Conservation (phyloP, 148 eudicot species). For the Silene uniflora region DNA sequence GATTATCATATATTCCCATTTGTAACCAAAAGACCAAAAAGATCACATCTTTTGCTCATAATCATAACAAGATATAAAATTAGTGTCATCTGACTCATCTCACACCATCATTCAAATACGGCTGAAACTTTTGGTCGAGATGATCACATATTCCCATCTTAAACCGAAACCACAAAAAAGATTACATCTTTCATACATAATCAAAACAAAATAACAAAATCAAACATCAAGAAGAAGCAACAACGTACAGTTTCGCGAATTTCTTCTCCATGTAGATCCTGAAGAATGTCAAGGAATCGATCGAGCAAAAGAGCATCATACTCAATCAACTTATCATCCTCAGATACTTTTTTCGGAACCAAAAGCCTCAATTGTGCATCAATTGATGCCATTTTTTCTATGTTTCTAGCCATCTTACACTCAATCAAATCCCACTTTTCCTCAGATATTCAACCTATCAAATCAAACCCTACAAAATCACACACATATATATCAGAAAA, state of each 20-base stretch:
- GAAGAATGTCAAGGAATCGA: slow-evolving; percentile 77
- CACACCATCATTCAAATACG: too few species aligned
- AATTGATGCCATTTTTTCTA: slow-evolving; percentile 68
- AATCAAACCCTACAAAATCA: slow-evolving; percentile 5
- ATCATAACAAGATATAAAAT: too few species aligned
- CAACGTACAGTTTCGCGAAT: slow-evolving; percentile 57
- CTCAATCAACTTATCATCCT: slow-evolving; percentile 78
- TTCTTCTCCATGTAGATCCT: slow-evolving; percentile 77
- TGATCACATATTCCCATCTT: neutral
- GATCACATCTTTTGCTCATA: neutral
- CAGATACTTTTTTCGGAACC: slow-evolving; percentile 71
- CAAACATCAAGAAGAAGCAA: neutral
- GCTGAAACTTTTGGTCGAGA: too few species aligned
- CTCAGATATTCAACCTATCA: slow-evolving; percentile 2
- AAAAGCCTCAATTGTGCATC: slow-evolving; percentile 70
- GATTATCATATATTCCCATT: neutral
- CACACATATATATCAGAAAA: neutral
- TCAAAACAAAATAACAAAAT: neutral
- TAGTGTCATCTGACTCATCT: too few species aligned
- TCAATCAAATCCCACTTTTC: slow-evolving; percentile 11
- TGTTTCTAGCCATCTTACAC: slow-evolving; percentile 25
- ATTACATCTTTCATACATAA: neutral
- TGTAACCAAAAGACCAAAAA: neutral
- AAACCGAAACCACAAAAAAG: neutral
- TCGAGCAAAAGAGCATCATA: slow-evolving; percentile 74